Evolutionary conservation across 768 basidiomycete genomes (phyloP), one percentile per base, ranked within the genome.

Genomic region (Kwoniella botswanensis): DNA sequence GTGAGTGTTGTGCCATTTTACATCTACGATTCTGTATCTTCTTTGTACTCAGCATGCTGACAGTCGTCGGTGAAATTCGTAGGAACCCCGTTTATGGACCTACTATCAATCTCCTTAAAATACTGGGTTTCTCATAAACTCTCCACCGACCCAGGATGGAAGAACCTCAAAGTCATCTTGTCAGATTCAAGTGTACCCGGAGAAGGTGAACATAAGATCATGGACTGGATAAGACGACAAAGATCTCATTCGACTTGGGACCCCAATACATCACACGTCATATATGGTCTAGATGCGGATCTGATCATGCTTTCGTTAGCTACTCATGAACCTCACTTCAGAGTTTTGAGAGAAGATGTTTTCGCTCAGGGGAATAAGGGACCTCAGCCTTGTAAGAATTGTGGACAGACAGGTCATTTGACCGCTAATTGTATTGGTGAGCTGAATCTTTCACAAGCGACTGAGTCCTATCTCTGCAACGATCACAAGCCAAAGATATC

Each of bases 151-250:
- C 90, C 94, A 2, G 95, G 94, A 57, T 99, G 97, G 97, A 93
- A 93, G 79, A 89, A 92, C 76, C 93, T 99, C 52, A 90, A 98
- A 87, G 92, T 99, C 63, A 90, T 98, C 74, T 93, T 99, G 66
- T 99, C 97, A 5, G 97, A 99, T 76, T 93, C 97, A 1, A 90
- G 92, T 66, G 97, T 98, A 13, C 96, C 97, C 1, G 97, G 97
- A 76, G 97, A 99, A 84, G 97, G 97, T 82, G 97, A 99, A 82
- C 97, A 99, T 84, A 99, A 99, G 86, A 98, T 99, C 73, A 98
- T 99, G 94, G 97, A 98, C 82, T 98, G 88, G 82, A 96, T 99
- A 74, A 87, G 97, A 66, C 88, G 95, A 43, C 95, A 97, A 78
- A 88, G 97, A 63, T 86, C 88, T 62, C 92, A 95, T 79, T 88